These are phyloP conservation scores for Coniochaeta sp. DNA, from an alignment of 2,329 filamentous ascomycete species.

Conservation along the genomic window DNA sequence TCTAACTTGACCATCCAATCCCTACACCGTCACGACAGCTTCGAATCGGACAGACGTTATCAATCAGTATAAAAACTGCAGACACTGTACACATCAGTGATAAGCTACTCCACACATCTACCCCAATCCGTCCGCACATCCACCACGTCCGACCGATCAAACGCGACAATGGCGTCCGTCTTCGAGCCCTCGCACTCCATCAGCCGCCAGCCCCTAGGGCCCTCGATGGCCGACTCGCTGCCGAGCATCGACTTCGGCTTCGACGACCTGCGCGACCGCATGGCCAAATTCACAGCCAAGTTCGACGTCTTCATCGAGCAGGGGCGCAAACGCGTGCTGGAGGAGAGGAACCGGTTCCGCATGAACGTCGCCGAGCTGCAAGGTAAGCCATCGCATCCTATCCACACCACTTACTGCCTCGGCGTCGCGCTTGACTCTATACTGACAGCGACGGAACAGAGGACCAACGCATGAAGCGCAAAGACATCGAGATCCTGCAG, in stretches of 20 bases:
- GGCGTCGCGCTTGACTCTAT: neutral
- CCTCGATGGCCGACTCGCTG: slow-evolving; percentile 69
- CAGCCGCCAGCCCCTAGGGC: slow-evolving; percentile 52
- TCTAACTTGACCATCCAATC: neutral
- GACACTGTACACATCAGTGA: too few relatives aligned
- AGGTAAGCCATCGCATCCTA: slow-evolving; percentile 45
- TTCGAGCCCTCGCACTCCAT: slow-evolving; percentile 66
- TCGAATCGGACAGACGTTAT: neutral
- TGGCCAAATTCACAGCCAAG: slow-evolving; percentile 82
- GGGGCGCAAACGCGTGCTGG: slow-evolving; percentile 79
- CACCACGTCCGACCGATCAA: too few relatives aligned
- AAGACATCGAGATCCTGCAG: slow-evolving; percentile 76
- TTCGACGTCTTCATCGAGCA: slow-evolving; percentile 95
- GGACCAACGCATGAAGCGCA: slow-evolving; percentile 83
- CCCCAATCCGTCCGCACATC: too few relatives aligned
- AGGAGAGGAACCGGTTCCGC: slow-evolving; percentile 90
- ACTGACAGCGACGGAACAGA: slow-evolving; percentile 55
- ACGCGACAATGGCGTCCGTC: slow-evolving; percentile 41
- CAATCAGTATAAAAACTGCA: too few relatives aligned
- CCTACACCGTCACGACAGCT: neutral
- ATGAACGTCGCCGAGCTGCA: slow-evolving; percentile 85
- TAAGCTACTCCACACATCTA: too few relatives aligned
- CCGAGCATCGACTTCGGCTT: slow-evolving; percentile 94
- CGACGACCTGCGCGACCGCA: slow-evolving; percentile 88
- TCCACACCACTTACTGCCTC: slow-evolving; percentile 3